These are phyloP conservation scores for Sanghuangporus baumii DNA, from an alignment of 1,284 basidiomycete species.

Conservation along the genomic window DNA sequence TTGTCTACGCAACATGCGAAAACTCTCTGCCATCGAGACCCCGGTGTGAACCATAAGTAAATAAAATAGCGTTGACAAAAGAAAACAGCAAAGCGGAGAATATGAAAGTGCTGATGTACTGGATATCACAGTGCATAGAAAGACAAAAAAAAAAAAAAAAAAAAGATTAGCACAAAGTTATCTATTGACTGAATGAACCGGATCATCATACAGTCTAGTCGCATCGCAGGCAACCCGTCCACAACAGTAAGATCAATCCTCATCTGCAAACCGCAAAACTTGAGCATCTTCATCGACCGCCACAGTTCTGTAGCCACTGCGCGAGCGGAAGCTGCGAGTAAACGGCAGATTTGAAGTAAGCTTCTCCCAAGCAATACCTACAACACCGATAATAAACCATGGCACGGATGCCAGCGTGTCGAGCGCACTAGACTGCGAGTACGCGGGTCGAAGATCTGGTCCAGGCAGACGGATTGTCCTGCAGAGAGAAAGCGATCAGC, in stretches of 20 bases:
- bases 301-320: constrained; percentile 74
- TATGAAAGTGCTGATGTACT: not conserved
- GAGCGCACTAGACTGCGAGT: constrained; percentile 45
- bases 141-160: not conserved
- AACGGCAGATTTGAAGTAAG: constrained; percentile 41
- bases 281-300: constrained; percentile 88
- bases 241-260: constrained; percentile 38
- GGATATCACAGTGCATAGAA: not conserved
- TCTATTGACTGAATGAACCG: not conserved
- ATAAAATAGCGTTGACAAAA: not conserved
- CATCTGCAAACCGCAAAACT: constrained; percentile 75
- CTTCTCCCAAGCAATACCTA: constrained; percentile 68
- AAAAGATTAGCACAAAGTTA: not conserved
- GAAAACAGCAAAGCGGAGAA: not conserved
- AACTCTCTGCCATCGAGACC: too few species aligned
- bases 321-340: constrained; percentile 38
- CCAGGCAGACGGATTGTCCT: constrained; percentile 78
- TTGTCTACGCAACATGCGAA: not conserved
- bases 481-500: constrained; percentile 6
- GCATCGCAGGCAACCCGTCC: not conserved
- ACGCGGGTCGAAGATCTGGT: constrained; percentile 40
- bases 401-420: constrained; percentile 79
- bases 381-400: constrained; percentile 79
- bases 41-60: not conserved
- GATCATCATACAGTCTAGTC: not conserved